Evolutionary conservation across 2,329 filamentous ascomycete genomes (phyloP).

Genomic region (Volutella citrinella): DNA sequence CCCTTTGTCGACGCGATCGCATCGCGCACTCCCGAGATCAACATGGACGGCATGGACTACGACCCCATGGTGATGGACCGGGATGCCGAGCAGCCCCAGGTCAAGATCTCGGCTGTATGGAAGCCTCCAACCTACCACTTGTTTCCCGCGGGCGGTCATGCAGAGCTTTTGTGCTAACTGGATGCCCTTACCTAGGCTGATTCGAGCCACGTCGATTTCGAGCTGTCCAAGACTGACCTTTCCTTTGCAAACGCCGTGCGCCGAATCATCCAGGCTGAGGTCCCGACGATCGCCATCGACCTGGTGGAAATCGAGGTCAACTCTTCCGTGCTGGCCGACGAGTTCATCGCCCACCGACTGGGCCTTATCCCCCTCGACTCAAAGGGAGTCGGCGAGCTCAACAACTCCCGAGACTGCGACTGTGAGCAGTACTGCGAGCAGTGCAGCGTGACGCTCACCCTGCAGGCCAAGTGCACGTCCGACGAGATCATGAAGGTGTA

Average conservation of each 20-base stretch:
- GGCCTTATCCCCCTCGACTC: conserved; percentile 86
- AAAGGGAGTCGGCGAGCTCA: conserved; percentile 76
- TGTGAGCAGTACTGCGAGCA: conserved; percentile 94
- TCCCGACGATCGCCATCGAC: conserved; percentile 92
- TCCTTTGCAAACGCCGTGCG: conserved; percentile 91
- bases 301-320: conserved; percentile 90
- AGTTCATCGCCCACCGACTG: conserved; percentile 90
- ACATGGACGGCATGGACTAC: conserved; percentile 54
- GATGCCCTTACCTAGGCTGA: conserved; percentile 59
- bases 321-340: conserved; percentile 92
- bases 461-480: conserved; percentile 81
- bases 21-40: too few species aligned
- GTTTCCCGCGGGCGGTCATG: too few species aligned
- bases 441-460: conserved; percentile 79
- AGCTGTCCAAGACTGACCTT: conserved; percentile 84
- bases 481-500: conserved; percentile 94
- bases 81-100: conserved; percentile 53
- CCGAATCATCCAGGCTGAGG: conserved; percentile 86
- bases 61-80: conserved; percentile 59
- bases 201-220: conserved; percentile 80
- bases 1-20: too few species aligned
- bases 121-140: conserved; percentile 7
- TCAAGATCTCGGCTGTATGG: conserved; percentile 59
- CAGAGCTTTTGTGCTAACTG: too few species aligned
- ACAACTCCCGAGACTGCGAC: conserved; percentile 91